Conservation (phyloP, 768 basidiomycete species). For the Psilocybe cubensis region DNA sequence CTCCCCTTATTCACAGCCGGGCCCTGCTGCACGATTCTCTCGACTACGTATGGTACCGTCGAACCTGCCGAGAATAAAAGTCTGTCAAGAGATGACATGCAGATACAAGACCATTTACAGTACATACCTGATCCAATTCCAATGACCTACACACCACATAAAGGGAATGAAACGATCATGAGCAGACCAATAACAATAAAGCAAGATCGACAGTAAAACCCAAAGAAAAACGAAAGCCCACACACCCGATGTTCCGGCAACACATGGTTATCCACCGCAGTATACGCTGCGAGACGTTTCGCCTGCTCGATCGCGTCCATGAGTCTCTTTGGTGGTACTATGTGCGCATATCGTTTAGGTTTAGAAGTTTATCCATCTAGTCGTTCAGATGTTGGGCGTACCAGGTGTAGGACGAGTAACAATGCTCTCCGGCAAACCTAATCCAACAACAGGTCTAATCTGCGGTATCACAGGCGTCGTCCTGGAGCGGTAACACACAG, state of each 20-base stretch:
- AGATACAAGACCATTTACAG: no score
- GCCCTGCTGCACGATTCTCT: slow-evolving; percentile 89
- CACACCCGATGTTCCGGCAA: slow-evolving; percentile 79
- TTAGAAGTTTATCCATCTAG: no score
- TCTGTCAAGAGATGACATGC: no score
- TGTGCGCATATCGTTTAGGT: no score
- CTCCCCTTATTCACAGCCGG: slow-evolving; percentile 72
- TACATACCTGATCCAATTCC: slow-evolving; percentile 87
- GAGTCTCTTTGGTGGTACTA: slow-evolving; percentile 16
- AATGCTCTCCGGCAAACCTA: slow-evolving; percentile 16
- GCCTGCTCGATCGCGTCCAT: slow-evolving; percentile 71
- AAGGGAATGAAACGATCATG: no score
- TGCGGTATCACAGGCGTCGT: slow-evolving; percentile 18
- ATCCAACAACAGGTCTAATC: slow-evolving; percentile 22
- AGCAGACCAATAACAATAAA: no score
- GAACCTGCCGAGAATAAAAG: slow-evolving; percentile 61
- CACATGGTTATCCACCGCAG: slow-evolving; percentile 92
- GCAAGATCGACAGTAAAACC: not conserved
- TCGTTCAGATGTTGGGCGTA: no score
- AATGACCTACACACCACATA: no score
- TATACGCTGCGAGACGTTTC: slow-evolving; percentile 90
- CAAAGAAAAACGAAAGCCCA: not conserved
- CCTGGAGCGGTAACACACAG: no score
- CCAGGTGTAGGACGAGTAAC: slow-evolving; percentile 13
- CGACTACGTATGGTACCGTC: slow-evolving; percentile 96